phyloP scores from a whole-genome alignment of 1,284 basidiomycete species.

The Wolfiporia cocos region DNA sequence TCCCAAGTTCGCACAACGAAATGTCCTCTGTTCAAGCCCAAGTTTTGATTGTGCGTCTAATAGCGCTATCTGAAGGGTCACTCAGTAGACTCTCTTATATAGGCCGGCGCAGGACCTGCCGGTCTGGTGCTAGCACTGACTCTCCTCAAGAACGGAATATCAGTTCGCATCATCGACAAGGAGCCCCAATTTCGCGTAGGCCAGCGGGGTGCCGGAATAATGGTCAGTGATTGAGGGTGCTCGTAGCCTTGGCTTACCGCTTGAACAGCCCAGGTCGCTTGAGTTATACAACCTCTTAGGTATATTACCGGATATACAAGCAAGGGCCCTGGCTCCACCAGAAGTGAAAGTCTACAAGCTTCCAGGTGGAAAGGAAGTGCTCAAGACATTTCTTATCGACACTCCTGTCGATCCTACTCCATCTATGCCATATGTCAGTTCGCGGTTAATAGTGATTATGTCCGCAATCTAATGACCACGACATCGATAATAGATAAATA shows the following conservation, averaged over 20 bases:
- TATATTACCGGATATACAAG: conserved; percentile 9
- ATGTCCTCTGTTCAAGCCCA: too few relatives aligned
- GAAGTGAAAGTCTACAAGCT: conserved; percentile 9
- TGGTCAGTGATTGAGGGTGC: conserved; percentile 11
- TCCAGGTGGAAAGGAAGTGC: conserved; percentile 7
- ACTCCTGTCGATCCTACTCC: conserved; percentile 10
- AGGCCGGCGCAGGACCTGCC: conserved; percentile 19
- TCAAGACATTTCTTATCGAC: conserved; percentile 5
- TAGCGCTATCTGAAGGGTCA: too few relatives aligned
- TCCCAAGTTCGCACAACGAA: too few relatives aligned
- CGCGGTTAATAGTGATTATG: too few relatives aligned
- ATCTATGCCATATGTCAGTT: conserved; percentile 14
- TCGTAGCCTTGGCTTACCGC: neutral
- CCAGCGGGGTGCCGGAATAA: conserved; percentile 21
- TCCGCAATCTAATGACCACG: too few relatives aligned
- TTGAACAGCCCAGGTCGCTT: conserved; percentile 10
- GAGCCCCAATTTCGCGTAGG: conserved; percentile 11
- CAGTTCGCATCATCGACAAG: conserved; percentile 31
- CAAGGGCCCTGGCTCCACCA: neutral
- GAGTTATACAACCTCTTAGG: conserved; percentile 14
- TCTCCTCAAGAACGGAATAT: conserved; percentile 14
- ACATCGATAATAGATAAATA: too few relatives aligned
- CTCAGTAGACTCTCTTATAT: too few relatives aligned
- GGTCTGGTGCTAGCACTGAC: conserved; percentile 17
- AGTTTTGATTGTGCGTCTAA: too few relatives aligned